Evolutionary conservation across 306 rosid species (phyloP), one percentile per base, ranked within the genome.

Genomic region (Gleditsia sinensis): DNA sequence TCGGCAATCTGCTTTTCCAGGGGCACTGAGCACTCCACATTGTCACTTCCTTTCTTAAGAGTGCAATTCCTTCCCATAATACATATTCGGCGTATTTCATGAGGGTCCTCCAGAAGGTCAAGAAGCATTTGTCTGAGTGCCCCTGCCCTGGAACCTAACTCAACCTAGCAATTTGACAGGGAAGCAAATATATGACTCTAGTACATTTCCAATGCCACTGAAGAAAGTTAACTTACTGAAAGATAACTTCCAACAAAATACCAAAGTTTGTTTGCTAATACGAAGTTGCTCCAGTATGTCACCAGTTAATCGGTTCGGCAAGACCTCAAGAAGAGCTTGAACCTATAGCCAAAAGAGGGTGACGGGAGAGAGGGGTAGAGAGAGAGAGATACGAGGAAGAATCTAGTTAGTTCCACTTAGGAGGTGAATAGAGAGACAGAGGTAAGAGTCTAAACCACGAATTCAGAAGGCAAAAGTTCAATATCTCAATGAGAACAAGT

Each of bases 241-340:
- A 74, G 71, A 39, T 62, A 24, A 71, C 61, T 63, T 17, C 40
- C 48, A 55, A 62, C 43, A 78, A 30, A 57, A 34, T 90, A 94
- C 99, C 98, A 95, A 81, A 61, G 96, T 90, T 83, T 95, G 99
- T 87, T 95, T 95, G 93, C 99, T 90, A 58, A 78, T 90, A 28
- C 99, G 98, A 82, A 95, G 99, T 84, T 90, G 89, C 83, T 95
- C 99, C 89, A 95, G 81, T 83, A 85, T 73, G 53, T 90, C 96
- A 37, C 93, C 99, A 32, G 97, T 95, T 76, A 95, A 79, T 61
- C 91, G 87, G 83, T 88, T 95, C 5, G 99, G 99, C 79, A 95
- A 82, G 46, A 92, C 98, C 71, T 88, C 92, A 37, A 95, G 93
- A 57, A 95, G 86, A 20, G 88, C 89, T 87, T 81, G 89, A 75